These are phyloP conservation scores for Emmonsiellopsis sp. DNA, from an alignment of 2,329 filamentous ascomycete genomes.

Conservation along the genomic window DNA sequence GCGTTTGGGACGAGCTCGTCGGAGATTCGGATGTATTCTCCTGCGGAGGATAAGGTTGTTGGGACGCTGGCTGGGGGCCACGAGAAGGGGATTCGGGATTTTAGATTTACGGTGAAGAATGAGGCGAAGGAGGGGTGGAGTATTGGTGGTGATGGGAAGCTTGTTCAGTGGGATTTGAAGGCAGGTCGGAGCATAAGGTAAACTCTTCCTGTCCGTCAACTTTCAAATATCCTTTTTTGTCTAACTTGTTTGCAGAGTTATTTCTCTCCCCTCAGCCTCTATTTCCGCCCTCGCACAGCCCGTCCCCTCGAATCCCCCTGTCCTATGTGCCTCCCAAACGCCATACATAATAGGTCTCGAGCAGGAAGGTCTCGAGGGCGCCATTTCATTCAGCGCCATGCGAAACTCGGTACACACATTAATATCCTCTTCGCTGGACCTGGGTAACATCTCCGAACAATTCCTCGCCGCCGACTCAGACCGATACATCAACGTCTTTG, in stretches of 20 bases:
- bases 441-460: slow-evolving; percentile 23
- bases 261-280: slow-evolving; percentile 34
- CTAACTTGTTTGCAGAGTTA: slow-evolving; percentile 26
- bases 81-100: slow-evolving; percentile 40
- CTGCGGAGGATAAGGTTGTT: slow-evolving; percentile 39
- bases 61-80: slow-evolving; percentile 38
- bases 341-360: slow-evolving; percentile 38
- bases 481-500: slow-evolving; percentile 43
- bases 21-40: slow-evolving; percentile 43
- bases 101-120: slow-evolving; percentile 39
- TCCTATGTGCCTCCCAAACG: slow-evolving; percentile 44
- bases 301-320: slow-evolving; percentile 30
- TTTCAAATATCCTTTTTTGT: slow-evolving; percentile 6
- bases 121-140: slow-evolving; percentile 41
- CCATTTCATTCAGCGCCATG: slow-evolving; percentile 40
- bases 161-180: slow-evolving; percentile 44
- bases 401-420: slow-evolving; percentile 41
- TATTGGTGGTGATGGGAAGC: slow-evolving; percentile 44
- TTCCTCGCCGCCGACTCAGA: slow-evolving; percentile 44
- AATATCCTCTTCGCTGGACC: slow-evolving; percentile 30
- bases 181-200: slow-evolving; percentile 37
- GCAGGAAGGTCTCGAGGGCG: slow-evolving; percentile 26
- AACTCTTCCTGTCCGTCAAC: slow-evolving; percentile 6
- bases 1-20: slow-evolving; percentile 42
- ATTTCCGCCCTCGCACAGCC: slow-evolving; percentile 34